These are phyloP conservation scores for Chaetothyriales sp. DNA, from an alignment of 2,329 filamentous ascomycete genomes.

Conservation along the genomic window DNA sequence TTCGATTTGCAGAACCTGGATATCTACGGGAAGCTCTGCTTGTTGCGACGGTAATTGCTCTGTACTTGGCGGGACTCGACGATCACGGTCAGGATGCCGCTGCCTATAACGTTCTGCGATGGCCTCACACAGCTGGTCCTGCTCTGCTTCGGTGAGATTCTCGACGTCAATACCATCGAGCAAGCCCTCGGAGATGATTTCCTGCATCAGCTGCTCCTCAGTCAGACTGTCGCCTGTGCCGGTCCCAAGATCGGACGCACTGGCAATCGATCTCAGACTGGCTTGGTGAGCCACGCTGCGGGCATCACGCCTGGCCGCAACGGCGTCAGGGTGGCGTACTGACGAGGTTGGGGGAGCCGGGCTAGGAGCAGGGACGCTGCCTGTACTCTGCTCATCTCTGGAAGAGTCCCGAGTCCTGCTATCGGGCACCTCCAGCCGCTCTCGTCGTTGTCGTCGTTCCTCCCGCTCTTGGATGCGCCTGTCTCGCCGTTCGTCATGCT, in stretches of 20 bases:
- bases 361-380: background rate
- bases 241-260: constrained; percentile 45
- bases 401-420: constrained; percentile 8
- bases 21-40: background rate
- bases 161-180: constrained; percentile 79
- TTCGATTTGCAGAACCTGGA: constrained; percentile 30
- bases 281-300: constrained; percentile 75
- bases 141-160: constrained; percentile 66
- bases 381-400: background rate
- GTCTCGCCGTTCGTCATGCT: constrained; percentile 26
- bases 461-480: constrained; percentile 20
- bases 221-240: constrained; percentile 51
- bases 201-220: constrained; percentile 73
- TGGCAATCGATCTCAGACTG: constrained; percentile 71
- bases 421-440: constrained; percentile 3
- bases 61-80: constrained; percentile 32
- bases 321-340: constrained; percentile 16
- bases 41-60: background rate
- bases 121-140: constrained; percentile 77
- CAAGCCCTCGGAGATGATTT: constrained; percentile 76
- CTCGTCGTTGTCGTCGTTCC: constrained; percentile 16
- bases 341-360: constrained; percentile 10
- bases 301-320: constrained; percentile 23
- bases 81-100: constrained; percentile 43
- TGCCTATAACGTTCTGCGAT: constrained; percentile 80